Evolutionary conservation across 1,139 yeast genomes (phyloP), one percentile per base, ranked within the genome.

Genomic region (Magnusiomyces fungicola): DNA sequence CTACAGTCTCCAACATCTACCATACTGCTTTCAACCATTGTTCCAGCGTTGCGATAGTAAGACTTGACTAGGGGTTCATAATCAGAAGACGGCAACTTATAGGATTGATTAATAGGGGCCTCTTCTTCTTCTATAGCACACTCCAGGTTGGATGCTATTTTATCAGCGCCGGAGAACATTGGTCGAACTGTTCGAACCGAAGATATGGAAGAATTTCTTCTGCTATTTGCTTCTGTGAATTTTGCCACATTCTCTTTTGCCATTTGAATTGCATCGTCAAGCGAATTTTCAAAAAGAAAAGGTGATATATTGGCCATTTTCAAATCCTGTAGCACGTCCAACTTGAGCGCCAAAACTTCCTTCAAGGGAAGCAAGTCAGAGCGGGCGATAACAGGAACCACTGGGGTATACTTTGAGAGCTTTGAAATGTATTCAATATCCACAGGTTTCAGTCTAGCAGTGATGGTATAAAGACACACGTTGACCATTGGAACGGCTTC

Each of bases 401-500:
- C 60, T 1, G 67, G 65, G 30, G 55, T 54, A 45, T 51, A 61
- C 19, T 52, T 49, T 18, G 58, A 51, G 18, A 63, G 43, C 23
- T 56, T 46, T 27, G 54, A 41, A 52, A 63, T 60, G 46, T 54
- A 57, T n/a, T 59, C 61, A 21, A 63, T 37, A 44, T 63, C 67
- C 16, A 51, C 51, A 10, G 55, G 54, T 42, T 50, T 56, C 18
- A 62, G 47, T 3, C 53, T 47, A 39, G 51, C 54, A 16, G 52
- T 45, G 5, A 65, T 52, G 34, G 63, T 46, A 41, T 63, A 65
- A 14, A 65, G 51, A 46, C 66, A 63, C 3, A 58, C 68, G 45
- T 65, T 69, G 12, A 59, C 65, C 37, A 61, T 63, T 3, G 62
- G 54, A 37, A 61, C 57, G 30, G 58, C 66, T 3, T 58, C 48